Evolutionary conservation across 2,329 filamentous ascomycete species (phyloP).

Genomic region (Blastomyces emzantsi): DNA sequence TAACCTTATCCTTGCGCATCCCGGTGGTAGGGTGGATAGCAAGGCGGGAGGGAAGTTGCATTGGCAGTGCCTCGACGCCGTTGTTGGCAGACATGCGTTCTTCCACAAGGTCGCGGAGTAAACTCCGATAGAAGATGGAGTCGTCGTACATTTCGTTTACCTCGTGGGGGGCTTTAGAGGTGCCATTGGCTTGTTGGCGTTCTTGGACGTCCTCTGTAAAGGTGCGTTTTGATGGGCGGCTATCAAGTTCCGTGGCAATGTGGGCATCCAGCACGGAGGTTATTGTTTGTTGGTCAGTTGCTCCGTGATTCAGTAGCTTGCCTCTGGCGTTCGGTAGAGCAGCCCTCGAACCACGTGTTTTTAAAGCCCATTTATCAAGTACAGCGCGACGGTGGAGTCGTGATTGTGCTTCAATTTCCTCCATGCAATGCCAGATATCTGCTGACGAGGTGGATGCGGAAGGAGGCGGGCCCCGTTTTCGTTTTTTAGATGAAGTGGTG

Average conservation of each 20-base stretch:
- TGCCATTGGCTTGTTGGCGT: neutral
- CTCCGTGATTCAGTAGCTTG: constrained; percentile 50
- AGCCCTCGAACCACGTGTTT: constrained; percentile 50
- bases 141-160: constrained; percentile 73
- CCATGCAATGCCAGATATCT: constrained; percentile 64
- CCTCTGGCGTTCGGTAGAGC: constrained; percentile 49
- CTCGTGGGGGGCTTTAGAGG: constrained; percentile 7
- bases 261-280: constrained; percentile 38
- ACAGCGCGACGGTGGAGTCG: constrained; percentile 57
- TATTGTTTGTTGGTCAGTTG: constrained; percentile 44
- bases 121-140: constrained; percentile 84
- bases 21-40: constrained; percentile 34
- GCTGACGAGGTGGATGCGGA: constrained; percentile 47
- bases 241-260: constrained; percentile 33
- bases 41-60: constrained; percentile 31
- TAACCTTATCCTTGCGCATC: constrained; percentile 53
- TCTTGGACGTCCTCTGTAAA: constrained; percentile 1
- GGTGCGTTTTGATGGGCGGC: constrained; percentile 27
- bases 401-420: constrained; percentile 53
- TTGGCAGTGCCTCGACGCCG: constrained; percentile 27
- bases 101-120: constrained; percentile 88
- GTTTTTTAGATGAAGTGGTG: constrained; percentile 29
- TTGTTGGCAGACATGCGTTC: constrained; percentile 60
- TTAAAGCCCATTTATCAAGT: constrained; percentile 84
- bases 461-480: constrained; percentile 44